phyloP scores from a whole-genome alignment of 371 early-diverging fungal species.

The Mucor circinelloides region DNA sequence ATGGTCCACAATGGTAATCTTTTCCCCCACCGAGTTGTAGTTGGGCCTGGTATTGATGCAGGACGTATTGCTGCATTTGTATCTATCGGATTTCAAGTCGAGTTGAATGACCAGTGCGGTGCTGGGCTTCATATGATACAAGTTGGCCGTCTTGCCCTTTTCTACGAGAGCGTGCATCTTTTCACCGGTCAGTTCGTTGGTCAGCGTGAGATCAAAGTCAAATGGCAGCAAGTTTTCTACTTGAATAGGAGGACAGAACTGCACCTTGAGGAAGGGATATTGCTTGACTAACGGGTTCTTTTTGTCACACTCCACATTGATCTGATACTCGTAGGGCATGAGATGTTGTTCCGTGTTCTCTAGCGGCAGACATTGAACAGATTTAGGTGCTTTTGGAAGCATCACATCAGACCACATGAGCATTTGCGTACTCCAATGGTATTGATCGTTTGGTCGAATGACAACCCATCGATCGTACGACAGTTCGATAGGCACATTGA shows the following conservation, averaged over 20 bases:
- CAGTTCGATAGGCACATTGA: conserved; percentile 68
- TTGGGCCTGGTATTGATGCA: conserved; percentile 13
- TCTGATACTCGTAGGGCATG: conserved; percentile 26
- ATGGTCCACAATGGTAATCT: conserved; percentile 34
- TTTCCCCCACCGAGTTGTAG: conserved; percentile 16
- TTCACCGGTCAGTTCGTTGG: conserved; percentile 48
- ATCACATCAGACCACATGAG: conserved; percentile 73
- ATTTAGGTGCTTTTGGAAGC: conserved; percentile 33
- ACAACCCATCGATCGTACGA: conserved; percentile 62
- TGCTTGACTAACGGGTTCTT: conserved; percentile 35
- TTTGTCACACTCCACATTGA: conserved; percentile 36
- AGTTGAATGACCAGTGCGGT: conserved; percentile 61
- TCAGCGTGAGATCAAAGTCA: conserved; percentile 55
- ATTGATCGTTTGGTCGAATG: conserved; percentile 70
- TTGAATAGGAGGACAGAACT: conserved; percentile 74
- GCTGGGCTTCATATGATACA: conserved; percentile 68
- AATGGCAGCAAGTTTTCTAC: conserved; percentile 87
- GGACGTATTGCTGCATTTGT: conserved; percentile 18
- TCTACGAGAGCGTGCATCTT: conserved; percentile 34
- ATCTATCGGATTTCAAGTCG: conserved; percentile 58
- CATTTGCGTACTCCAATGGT: conserved; percentile 68
- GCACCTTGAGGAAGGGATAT: conserved; percentile 74
- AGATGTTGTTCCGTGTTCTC: conserved; percentile 6
- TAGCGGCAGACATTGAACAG: conserved; percentile 32
- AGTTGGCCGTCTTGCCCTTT: conserved; percentile 57